A percentile compares a stretch with the other conserved stretches of the same genome.
These are phyloP conservation scores for Heterobasidion annosum DNA, from an alignment of 1,284 basidiomycete species.

Conservation along the genomic window DNA sequence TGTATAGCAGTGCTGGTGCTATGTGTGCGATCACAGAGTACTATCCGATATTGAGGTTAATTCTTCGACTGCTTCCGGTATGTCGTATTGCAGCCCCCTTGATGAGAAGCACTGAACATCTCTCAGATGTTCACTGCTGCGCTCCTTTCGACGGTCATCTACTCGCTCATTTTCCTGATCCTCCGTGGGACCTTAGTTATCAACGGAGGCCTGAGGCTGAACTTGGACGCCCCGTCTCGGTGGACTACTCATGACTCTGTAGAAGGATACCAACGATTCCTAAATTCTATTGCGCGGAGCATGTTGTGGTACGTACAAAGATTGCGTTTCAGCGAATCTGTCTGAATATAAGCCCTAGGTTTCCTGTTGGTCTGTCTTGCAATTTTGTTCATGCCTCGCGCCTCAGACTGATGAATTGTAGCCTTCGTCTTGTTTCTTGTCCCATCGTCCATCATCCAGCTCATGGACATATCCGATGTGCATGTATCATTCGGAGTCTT, in stretches of 20 bases:
- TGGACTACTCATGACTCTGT: conserved; percentile 26
- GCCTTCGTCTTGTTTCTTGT: conserved; percentile 53
- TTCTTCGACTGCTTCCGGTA: conserved; percentile 55
- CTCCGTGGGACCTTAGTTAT: conserved; percentile 42
- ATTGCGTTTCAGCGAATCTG: not conserved
- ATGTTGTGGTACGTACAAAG: conserved; percentile 51
- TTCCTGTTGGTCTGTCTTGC: conserved; percentile 44
- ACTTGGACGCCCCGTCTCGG: conserved; percentile 34
- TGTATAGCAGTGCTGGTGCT: conserved; percentile 44
- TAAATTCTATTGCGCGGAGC: conserved; percentile 46
- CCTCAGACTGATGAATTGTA: conserved; percentile 15
- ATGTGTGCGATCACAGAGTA: conserved; percentile 40
- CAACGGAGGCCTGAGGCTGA: conserved; percentile 35
- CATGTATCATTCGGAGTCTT: conserved; percentile 32
- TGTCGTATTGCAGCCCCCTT: not conserved
- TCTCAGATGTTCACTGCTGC: conserved; percentile 47
- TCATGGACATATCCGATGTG: conserved; percentile 39
- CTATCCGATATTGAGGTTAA: conserved; percentile 33
- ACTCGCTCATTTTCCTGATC: conserved; percentile 47
- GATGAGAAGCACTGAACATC: no score
- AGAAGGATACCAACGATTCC: conserved; percentile 49
- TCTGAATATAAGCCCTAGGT: conserved; percentile 28
- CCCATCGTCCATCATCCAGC: conserved; percentile 45
- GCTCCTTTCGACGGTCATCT: conserved; percentile 43
- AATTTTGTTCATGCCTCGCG: not conserved